phyloP scores from a whole-genome alignment of 2,329 filamentous ascomycete genomes.

The Epichloe typhina region DNA sequence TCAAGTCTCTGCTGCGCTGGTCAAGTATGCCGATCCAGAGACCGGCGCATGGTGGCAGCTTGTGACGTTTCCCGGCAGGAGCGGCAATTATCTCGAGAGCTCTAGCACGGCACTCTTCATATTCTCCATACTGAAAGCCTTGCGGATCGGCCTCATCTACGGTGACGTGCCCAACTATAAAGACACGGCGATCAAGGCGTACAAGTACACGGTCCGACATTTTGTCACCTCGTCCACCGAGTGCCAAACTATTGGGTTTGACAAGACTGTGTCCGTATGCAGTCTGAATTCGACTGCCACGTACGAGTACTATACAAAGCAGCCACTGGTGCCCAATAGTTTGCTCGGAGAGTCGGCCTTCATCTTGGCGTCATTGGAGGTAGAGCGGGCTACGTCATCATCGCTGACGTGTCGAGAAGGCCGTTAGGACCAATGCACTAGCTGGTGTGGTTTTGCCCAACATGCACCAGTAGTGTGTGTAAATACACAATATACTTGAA shows the following conservation, averaged over 20 bases:
- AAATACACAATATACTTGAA: too few relatives aligned
- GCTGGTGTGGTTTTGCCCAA: too few relatives aligned
- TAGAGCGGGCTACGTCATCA: conserved; percentile 10
- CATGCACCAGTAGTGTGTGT: too few relatives aligned
- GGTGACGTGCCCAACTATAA: conserved; percentile 8
- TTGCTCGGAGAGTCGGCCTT: conserved; percentile 24
- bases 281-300: conserved; percentile 28
- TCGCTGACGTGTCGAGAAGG: background rate
- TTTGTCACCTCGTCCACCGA: conserved; percentile 26
- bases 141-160: conserved; percentile 3
- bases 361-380: conserved; percentile 24
- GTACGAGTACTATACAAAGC: conserved; percentile 25
- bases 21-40: conserved; percentile 27
- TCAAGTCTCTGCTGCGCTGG: conserved; percentile 6
- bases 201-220: conserved; percentile 24
- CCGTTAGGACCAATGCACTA: too few relatives aligned
- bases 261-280: conserved; percentile 26
- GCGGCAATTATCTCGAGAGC: conserved; percentile 48
- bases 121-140: conserved; percentile 20
- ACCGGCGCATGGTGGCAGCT: conserved; percentile 45
- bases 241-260: conserved; percentile 30
- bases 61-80: conserved; percentile 30
- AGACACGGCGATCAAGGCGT: conserved; percentile 13
- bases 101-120: conserved; percentile 46
- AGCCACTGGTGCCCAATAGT: conserved; percentile 23